Base-by-base conservation (phyloP, 1,284 basidiomycete genomes). In the Sporisorium scitamineum region DNA sequence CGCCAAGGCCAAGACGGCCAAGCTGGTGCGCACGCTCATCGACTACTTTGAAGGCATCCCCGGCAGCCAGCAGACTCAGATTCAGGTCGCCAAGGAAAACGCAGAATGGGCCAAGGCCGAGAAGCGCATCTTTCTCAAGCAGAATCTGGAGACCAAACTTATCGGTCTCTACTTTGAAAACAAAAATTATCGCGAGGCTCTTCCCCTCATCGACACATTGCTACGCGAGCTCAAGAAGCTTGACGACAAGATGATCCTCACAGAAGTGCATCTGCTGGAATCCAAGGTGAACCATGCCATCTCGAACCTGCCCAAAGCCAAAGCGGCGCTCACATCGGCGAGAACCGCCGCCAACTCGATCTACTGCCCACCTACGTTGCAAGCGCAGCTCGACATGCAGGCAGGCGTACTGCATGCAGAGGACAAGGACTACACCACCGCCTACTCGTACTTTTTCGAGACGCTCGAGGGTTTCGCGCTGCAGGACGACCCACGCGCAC, bases 1-100 rank as follows among this genome's bases (percentile, higher is more conserved):
- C 1, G 95, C 96, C 27, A 99, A 99, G 86, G 96, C 97, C 9
- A 99, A 99, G 87, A 97, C 96, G 0, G 95, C 96, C 3, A 97
- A 97, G 87, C 90, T 98, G 24, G 76, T 83, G 58, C 92, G 95
- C 58, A 94, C 94, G 5, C 89, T 98, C 41, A 93, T 98, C 81
- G 93, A 94, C 86, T 93, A 92, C 88, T 97, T 98, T 87, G 89
- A 88, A 32, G 82, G 89, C 27, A 94, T 95, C 65, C 91, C 93
- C 0, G 87, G 91, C 80, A 92, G 92, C 78, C 90, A 91, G 65
- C 88, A 90, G 32, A 89, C 90, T n/a, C 96, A 97, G 82, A 95
- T 95, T 62, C 88, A 90, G 34, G 94, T 95, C 5, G 90, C 95
- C 7, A 89, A 90, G 61, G 94, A 97, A 77, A 97, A 95, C 80